Conservation (phyloP, 257 asterid species). For the Solanum pinnatisectum region DNA sequence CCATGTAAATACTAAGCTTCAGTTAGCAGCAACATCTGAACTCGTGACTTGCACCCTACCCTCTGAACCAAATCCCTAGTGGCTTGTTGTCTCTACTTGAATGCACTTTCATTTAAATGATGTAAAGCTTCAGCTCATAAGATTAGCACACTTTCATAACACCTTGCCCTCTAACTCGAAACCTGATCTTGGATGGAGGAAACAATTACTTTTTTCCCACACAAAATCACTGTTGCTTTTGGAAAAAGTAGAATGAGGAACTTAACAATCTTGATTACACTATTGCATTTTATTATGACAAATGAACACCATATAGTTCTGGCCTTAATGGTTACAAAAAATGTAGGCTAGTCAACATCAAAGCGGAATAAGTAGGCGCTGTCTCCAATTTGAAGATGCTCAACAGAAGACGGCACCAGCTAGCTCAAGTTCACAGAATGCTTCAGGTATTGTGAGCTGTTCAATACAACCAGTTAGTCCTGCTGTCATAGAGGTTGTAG, state of each 20-base stretch:
- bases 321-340: slow-evolving; percentile 5
- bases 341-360: slow-evolving; percentile 40
- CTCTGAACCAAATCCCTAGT: background rate
- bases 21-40: background rate
- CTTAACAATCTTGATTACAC: background rate
- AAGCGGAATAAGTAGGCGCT: slow-evolving; percentile 39
- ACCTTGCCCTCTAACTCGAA: background rate
- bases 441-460: slow-evolving; percentile 9
- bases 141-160: too few species aligned
- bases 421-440: slow-evolving; percentile 14
- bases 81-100: background rate
- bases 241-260: background rate
- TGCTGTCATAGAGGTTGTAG: slow-evolving; percentile 19
- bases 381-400: slow-evolving; percentile 64
- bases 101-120: background rate
- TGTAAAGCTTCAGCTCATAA: background rate
- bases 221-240: background rate
- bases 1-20: background rate
- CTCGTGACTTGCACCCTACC: background rate
- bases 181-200: background rate
- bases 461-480: slow-evolving; percentile 4
- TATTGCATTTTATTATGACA: background rate
- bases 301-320: background rate
- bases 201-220: background rate
- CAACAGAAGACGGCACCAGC: slow-evolving; percentile 11